Evolutionary conservation across 305 asterid species (phyloP).

Genomic region (Fraxinus dipetala): DNA sequence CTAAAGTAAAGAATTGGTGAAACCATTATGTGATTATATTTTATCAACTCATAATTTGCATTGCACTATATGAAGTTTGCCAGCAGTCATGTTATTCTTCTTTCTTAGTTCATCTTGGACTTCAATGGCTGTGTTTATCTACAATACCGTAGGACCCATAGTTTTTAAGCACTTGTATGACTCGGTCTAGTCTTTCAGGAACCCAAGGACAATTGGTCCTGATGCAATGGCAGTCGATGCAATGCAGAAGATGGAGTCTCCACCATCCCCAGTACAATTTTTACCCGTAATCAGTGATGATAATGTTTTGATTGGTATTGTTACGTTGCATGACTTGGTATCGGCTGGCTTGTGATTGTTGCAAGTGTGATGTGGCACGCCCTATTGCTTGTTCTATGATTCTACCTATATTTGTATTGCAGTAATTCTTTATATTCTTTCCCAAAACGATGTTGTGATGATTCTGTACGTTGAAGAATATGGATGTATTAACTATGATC

Average conservation of each 20-base stretch:
- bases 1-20: background rate
- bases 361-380: background rate
- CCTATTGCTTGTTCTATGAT: background rate
- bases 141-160: background rate
- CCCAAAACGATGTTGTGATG: background rate
- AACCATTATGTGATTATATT: background rate
- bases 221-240: slow-evolving; percentile 93
- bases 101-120: background rate
- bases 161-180: background rate
- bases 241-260: slow-evolving; percentile 96
- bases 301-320: slow-evolving; percentile 71
- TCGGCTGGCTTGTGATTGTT: slow-evolving; percentile 69
- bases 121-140: background rate
- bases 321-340: slow-evolving; percentile 88
- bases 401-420: background rate
- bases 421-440: slow-evolving; percentile 47
- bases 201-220: slow-evolving; percentile 76
- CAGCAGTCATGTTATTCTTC: background rate
- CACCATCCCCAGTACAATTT: slow-evolving; percentile 93
- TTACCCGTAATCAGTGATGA: slow-evolving; percentile 69
- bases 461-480: background rate
- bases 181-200: slow-evolving; percentile 45
- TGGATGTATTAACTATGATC: background rate
- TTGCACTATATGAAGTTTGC: background rate
- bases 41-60: background rate